These are phyloP conservation scores for Salvia rosmarinus DNA, from an alignment of 257 asterid species.

Conservation along the genomic window DNA sequence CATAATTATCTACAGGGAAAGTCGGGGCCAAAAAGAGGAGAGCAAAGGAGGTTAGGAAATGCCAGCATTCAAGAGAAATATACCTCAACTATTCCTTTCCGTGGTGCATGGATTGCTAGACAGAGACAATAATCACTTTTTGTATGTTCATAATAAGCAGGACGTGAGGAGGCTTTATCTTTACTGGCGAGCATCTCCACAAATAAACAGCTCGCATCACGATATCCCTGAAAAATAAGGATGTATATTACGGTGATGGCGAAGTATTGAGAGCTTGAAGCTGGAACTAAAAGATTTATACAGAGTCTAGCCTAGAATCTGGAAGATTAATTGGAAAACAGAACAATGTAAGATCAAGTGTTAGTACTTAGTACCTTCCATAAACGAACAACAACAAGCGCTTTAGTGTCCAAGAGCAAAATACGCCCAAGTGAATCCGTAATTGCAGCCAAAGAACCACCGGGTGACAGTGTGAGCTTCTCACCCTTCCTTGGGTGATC, in stretches of 20 bases:
- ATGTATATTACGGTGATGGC: not conserved
- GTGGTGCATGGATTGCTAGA: conserved; percentile 95
- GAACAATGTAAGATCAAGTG: conserved; percentile 1
- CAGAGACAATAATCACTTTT: conserved; percentile 91
- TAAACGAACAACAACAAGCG: conserved; percentile 87
- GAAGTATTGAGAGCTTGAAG: conserved; percentile 13
- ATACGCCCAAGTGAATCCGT: conserved; percentile 98
- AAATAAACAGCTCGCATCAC: conserved; percentile 93
- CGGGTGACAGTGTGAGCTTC: conserved; percentile 90
- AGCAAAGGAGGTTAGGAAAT: not conserved
- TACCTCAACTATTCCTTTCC: conserved; percentile 97
- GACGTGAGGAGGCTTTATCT: conserved; percentile 43
- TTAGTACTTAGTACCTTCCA: conserved; percentile 93
- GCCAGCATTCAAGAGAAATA: conserved; percentile 21
- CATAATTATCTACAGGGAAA: not conserved
- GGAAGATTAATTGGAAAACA: not conserved
- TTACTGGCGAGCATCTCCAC: conserved; percentile 88
- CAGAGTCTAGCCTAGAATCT: conserved; percentile 1
- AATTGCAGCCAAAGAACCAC: conserved; percentile 95
- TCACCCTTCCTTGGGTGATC: conserved; percentile 97
- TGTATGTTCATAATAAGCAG: conserved; percentile 45
- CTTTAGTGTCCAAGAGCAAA: conserved; percentile 92
- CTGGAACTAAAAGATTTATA: not conserved
- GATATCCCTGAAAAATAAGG: conserved; percentile 76
- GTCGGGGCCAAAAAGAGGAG: not conserved